A percentile compares a stretch with the other conserved stretches of the same genome.
Evolutionary conservation across 2,329 filamentous ascomycete genomes (phyloP).

Genomic region (Fusarium marasasianum): DNA sequence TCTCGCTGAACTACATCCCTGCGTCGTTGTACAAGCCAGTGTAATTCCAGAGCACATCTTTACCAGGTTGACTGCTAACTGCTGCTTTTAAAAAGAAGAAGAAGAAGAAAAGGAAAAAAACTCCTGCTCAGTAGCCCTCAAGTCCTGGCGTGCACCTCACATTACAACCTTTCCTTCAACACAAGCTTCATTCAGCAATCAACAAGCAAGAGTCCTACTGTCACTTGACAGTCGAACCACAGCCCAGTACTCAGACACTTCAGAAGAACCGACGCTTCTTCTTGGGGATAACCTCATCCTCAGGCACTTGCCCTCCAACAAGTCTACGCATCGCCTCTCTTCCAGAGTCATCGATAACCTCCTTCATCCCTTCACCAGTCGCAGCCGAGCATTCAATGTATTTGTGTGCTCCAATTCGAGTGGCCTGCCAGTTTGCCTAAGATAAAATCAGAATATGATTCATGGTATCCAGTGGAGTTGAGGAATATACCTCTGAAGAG

Average conservation of each 20-base stretch:
- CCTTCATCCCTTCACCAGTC: constrained; percentile 48
- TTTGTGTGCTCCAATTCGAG: constrained; percentile 41
- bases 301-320: constrained; percentile 6
- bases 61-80: not conserved
- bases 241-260: not conserved
- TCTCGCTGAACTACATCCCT: not conserved
- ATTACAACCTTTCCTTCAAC: not conserved
- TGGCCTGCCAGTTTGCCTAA: constrained; percentile 47
- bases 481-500: not conserved
- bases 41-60: not conserved
- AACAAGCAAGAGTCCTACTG: not conserved
- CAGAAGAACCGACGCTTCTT: constrained; percentile 36
- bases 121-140: not conserved
- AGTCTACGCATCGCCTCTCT: constrained; percentile 37
- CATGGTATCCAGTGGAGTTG: rapidly evolving
- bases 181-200: not conserved
- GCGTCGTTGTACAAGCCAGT: not conserved
- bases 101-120: not conserved
- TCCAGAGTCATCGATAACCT: constrained; percentile 42
- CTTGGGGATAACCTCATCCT: constrained; percentile 8
- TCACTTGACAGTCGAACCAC: not conserved
- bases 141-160: not conserved
- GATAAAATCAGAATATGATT: not conserved
- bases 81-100: not conserved
- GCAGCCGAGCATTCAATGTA: constrained; percentile 51